These are phyloP conservation scores for Turritis glabra DNA, from an alignment of 345 rosid genomes.

Conservation along the genomic window DNA sequence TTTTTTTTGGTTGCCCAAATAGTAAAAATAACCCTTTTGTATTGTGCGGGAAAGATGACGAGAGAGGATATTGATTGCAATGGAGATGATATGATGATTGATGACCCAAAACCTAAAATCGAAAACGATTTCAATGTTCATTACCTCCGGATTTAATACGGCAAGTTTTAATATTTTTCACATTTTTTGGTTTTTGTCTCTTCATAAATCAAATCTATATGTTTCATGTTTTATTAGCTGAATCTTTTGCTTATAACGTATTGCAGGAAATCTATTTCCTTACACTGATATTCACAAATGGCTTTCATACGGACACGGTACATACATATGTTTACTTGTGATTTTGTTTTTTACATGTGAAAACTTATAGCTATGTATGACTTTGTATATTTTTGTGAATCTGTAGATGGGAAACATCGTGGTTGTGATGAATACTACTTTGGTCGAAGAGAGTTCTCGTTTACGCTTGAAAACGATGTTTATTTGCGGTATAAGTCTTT, in stretches of 20 bases:
- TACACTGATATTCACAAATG: constrained; percentile 75
- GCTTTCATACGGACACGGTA: constrained; percentile 94
- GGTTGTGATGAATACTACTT: constrained; percentile 75
- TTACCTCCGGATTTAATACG: constrained; percentile 70
- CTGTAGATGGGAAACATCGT: constrained; percentile 89
- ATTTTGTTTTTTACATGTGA: background rate
- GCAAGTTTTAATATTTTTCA: constrained; percentile 33
- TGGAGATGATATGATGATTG: constrained; percentile 63
- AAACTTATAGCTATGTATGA: too few relatives aligned
- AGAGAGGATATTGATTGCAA: constrained; percentile 45
- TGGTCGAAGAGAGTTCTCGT: constrained; percentile 83
- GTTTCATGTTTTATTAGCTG: background rate
- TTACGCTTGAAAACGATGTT: constrained; percentile 76
- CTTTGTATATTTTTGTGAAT: background rate
- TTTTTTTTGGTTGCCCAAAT: background rate
- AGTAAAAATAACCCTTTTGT: background rate
- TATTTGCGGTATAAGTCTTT: constrained; percentile 77
- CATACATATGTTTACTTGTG: background rate
- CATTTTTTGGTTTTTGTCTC: background rate
- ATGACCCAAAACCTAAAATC: constrained; percentile 39
- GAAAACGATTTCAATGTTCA: constrained; percentile 54
- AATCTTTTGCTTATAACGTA: background rate
- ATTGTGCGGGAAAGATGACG: constrained; percentile 36
- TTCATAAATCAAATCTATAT: background rate
- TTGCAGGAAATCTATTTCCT: constrained; percentile 86